Percentiles rank a stretch among this genome's conserved stretches.
phyloP scores from a whole-genome alignment of 768 basidiomycete species.

The Mycena sanguinolenta region DNA sequence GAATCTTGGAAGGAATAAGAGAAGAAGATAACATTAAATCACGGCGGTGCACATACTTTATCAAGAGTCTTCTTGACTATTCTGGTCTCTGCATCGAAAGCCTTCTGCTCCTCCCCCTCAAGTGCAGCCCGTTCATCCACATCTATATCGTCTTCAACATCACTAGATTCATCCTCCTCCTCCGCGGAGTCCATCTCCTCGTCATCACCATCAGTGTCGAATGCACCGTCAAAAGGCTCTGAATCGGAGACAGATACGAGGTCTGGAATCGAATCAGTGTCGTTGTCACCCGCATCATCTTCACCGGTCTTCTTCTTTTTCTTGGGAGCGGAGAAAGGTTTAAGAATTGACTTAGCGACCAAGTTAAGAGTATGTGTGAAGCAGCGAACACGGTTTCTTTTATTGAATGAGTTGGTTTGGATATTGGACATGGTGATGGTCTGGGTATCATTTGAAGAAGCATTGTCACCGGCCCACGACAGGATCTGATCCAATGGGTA shows the following conservation, averaged over 20 bases:
- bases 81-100: no score
- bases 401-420: slow-evolving; percentile 26
- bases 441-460: slow-evolving; percentile 43
- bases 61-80: no score
- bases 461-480: slow-evolving; percentile 43
- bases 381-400: slow-evolving; percentile 10
- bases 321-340: not conserved
- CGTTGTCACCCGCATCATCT: not conserved
- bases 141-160: no score
- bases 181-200: no score
- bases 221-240: not conserved
- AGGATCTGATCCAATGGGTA: not conserved
- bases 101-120: not conserved
- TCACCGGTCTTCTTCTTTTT: not conserved
- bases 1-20: slow-evolving; percentile 29
- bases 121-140: no score
- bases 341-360: slow-evolving; percentile 6
- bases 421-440: slow-evolving; percentile 19
- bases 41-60: not conserved
- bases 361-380: slow-evolving; percentile 9
- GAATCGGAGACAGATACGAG: not conserved
- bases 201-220: not conserved
- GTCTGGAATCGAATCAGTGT: not conserved
- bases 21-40: not conserved
- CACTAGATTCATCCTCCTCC: no score